phyloP scores from a whole-genome alignment of 768 basidiomycete genomes.

The Infundibulicybe gibba region DNA sequence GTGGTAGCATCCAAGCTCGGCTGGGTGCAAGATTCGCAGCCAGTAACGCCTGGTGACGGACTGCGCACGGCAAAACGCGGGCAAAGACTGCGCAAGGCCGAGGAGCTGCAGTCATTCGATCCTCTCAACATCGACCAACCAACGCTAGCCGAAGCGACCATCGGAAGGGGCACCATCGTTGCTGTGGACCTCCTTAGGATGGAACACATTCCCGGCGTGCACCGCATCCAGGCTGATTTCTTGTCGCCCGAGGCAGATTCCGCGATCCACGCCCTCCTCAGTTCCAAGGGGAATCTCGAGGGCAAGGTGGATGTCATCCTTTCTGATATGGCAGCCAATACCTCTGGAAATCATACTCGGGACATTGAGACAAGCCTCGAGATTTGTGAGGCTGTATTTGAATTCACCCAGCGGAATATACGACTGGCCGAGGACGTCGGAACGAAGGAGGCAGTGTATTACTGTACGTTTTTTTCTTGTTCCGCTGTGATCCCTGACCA shows the following conservation, averaged over 20 bases:
- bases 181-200: conserved; percentile 83
- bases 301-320: conserved; percentile 74
- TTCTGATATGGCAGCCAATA: conserved; percentile 89
- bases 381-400: conserved; percentile 70
- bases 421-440: conserved; percentile 40
- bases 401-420: conserved; percentile 58
- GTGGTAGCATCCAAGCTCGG: conserved; percentile 68
- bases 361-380: conserved; percentile 71
- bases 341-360: conserved; percentile 60
- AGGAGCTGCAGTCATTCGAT: conserved; percentile 19
- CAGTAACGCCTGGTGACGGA: background rate
- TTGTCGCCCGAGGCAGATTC: conserved; percentile 48
- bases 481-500: conserved; percentile 4
- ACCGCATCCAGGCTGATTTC: conserved; percentile 77
- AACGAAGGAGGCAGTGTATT: conserved; percentile 46
- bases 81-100: conserved; percentile 10
- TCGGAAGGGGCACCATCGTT: conserved; percentile 50
- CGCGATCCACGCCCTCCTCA: conserved; percentile 36
- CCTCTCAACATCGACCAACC: conserved; percentile 35
- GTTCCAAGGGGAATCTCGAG: conserved; percentile 18
- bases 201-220: conserved; percentile 66
- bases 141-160: background rate
- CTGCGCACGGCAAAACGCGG: background rate
- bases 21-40: conserved; percentile 23
- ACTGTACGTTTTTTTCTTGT: conserved; percentile 38